Evolutionary conservation across 768 basidiomycete species (phyloP).

Genomic region (Suillus variegatus): DNA sequence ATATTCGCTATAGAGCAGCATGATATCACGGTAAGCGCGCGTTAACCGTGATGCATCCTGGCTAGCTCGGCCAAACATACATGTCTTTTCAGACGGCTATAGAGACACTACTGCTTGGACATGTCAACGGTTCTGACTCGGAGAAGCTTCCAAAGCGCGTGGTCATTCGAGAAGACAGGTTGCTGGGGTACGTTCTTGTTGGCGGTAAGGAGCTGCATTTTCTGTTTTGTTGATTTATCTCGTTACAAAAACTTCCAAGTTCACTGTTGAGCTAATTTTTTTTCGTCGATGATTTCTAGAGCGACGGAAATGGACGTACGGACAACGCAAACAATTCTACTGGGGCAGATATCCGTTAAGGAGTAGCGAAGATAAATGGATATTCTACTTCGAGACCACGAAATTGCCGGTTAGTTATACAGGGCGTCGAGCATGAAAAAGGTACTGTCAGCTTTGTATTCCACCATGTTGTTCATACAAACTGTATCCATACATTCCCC

Average conservation of each 20-base stretch:
- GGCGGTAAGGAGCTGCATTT: neutral
- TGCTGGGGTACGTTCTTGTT: constrained; percentile 1
- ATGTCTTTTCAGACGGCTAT: neutral
- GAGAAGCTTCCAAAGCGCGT: neutral
- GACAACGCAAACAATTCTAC: neutral
- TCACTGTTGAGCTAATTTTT: neutral
- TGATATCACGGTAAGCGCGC: neutral
- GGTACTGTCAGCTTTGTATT: neutral
- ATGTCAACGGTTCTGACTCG: neutral
- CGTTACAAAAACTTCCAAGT: neutral
- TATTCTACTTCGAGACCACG: neutral
- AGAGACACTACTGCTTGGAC: neutral
- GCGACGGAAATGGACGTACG: neutral
- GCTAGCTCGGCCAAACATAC: neutral
- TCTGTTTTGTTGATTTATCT: neutral
- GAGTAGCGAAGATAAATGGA: constrained; percentile 4
- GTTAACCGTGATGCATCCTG: neutral
- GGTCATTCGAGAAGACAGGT: neutral
- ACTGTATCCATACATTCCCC: neutral
- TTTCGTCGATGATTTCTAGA: neutral
- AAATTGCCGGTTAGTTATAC: neutral
- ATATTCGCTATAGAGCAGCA: constrained; percentile 1
- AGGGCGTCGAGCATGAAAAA: neutral
- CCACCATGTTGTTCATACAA: neutral
- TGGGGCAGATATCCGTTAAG: neutral